A percentile compares a stretch with the other conserved stretches of the same genome.
These are phyloP conservation scores for Populus euphratica DNA, from an alignment of 345 rosid species.

Conservation along the genomic window DNA sequence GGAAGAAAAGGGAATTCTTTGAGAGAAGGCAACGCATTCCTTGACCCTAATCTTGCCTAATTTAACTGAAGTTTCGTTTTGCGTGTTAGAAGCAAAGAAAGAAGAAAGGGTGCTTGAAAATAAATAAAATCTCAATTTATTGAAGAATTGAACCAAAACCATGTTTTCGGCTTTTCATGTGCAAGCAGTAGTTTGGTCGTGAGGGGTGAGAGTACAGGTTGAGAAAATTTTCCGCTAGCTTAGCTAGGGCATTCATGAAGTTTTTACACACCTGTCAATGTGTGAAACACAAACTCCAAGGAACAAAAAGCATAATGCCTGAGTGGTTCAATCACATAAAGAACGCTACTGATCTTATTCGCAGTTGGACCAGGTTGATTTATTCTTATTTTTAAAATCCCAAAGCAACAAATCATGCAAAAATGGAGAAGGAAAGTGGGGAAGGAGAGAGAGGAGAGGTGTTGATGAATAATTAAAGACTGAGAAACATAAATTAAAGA, in stretches of 20 bases:
- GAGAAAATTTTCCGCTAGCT: conserved; percentile 7
- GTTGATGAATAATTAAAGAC: conserved; percentile 1
- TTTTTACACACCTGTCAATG: conserved; percentile 30
- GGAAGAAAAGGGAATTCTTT: too few species aligned
- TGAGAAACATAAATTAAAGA: conserved; percentile 1
- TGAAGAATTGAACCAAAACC: neutral
- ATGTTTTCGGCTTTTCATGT: neutral
- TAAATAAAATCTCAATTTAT: too few species aligned
- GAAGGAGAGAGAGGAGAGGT: neutral
- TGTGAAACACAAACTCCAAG: conserved; percentile 44
- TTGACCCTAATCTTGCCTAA: too few species aligned
- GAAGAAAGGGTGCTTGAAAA: too few species aligned
- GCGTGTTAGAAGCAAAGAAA: too few species aligned
- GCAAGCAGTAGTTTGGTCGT: neutral
- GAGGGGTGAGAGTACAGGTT: neutral
- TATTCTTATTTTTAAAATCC: conserved; percentile 38
- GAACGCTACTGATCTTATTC: conserved; percentile 40
- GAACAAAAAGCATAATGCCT: conserved; percentile 38
- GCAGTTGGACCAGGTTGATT: conserved; percentile 39
- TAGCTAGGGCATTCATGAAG: conserved; percentile 22
- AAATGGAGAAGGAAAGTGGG: conserved; percentile 9
- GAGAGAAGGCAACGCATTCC: too few species aligned
- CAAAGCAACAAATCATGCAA: conserved; percentile 46
- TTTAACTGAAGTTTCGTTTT: too few species aligned
- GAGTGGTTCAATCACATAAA: conserved; percentile 62